These are phyloP conservation scores for Eucalyptus polybractea DNA, from an alignment of 345 rosid genomes.

Conservation along the genomic window DNA sequence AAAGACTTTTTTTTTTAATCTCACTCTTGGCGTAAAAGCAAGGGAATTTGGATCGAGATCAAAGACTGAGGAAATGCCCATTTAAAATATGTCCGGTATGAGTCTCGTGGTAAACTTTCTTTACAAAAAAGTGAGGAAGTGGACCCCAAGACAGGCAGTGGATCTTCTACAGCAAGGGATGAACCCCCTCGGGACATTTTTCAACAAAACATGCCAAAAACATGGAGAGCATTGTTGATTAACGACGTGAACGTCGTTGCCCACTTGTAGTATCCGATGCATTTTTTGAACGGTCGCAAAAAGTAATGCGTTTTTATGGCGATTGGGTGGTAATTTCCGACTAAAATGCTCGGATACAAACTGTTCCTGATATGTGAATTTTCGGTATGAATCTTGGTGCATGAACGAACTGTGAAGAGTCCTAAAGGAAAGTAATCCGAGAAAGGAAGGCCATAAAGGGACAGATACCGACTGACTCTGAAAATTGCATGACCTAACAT, in stretches of 20 bases:
- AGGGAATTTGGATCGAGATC: not conserved
- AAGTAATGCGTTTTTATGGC: not conserved
- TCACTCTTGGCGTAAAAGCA: not conserved
- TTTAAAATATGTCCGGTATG: not conserved
- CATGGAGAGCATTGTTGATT: not conserved
- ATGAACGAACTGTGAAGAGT: not conserved
- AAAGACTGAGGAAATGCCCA: not conserved
- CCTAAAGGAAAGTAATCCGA: not conserved
- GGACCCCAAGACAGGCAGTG: not conserved
- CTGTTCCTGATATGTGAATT: not conserved
- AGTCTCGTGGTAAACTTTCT: not conserved
- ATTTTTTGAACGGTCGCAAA: not conserved
- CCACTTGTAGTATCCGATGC: not conserved
- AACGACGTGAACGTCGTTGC: not conserved
- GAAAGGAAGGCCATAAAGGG: not conserved
- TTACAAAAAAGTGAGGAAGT: not conserved
- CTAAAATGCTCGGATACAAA: not conserved
- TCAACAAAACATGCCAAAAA: not conserved
- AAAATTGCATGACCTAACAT: not conserved
- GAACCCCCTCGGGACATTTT: not conserved
- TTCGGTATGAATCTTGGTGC: not conserved
- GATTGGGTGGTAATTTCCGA: not conserved
- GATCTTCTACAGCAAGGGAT: not conserved
- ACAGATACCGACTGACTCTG: not conserved
- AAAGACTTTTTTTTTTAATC: not conserved